Percentiles rank a stretch among this genome's conserved stretches.
Conservation (phyloP, 768 basidiomycete species). For the Boletus pseudopeckii region DNA sequence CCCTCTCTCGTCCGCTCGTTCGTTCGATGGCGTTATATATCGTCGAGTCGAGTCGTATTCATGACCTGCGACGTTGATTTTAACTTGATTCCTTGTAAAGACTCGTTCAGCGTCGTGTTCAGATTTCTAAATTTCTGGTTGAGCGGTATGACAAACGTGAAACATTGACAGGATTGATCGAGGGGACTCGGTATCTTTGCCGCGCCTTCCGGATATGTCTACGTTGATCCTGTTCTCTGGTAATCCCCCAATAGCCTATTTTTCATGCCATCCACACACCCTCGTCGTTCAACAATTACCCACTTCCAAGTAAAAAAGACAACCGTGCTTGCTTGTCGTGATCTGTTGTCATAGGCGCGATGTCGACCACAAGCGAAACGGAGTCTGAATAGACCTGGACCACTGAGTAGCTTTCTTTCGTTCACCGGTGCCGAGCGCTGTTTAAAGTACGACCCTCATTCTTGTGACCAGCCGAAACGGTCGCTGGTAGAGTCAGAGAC, state of each 20-base stretch:
- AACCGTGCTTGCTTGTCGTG: background rate
- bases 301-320: background rate
- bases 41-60: too few species aligned
- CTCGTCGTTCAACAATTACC: background rate
- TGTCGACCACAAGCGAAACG: constrained; percentile 2
- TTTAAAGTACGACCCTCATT: too few species aligned
- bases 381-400: background rate
- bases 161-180: constrained; percentile 45
- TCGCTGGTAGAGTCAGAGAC: too few species aligned
- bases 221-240: constrained; percentile 38
- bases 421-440: too few species aligned
- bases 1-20: background rate
- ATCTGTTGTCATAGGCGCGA: background rate
- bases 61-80: too few species aligned
- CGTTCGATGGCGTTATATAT: too few species aligned
- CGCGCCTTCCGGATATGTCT: constrained; percentile 34
- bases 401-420: too few species aligned
- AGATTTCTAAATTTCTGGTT: constrained; percentile 13
- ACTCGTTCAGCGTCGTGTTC: background rate
- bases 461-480: too few species aligned
- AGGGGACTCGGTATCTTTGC: constrained; percentile 29
- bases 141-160: constrained; percentile 35
- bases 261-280: background rate
- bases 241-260: constrained; percentile 33
- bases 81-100: too few species aligned